Percentiles rank a stretch among this genome's conserved stretches.
Evolutionary conservation across 73 alveolate species (phyloP).

Genomic region (Paramecium primaurelia): DNA sequence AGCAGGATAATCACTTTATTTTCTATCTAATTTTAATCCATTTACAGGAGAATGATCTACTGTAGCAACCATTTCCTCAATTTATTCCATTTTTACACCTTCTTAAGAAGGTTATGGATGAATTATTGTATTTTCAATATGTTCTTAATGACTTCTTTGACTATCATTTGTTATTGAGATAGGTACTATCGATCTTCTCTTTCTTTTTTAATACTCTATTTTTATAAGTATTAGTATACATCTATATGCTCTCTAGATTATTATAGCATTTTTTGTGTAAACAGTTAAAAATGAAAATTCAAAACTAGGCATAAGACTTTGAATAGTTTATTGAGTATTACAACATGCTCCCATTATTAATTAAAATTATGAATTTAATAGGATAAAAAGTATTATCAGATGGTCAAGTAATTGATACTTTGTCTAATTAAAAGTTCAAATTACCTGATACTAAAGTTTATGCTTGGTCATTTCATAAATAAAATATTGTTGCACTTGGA

Average conservation of each 20-base stretch:
- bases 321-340: not conserved
- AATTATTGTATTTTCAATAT: not conserved
- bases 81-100: not conserved
- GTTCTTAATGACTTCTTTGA: conserved; percentile 25
- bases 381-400: not conserved
- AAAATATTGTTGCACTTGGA: not conserved
- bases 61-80: not conserved
- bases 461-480: conserved; percentile 23
- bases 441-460: not conserved
- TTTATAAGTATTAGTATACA: not conserved
- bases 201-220: not conserved
- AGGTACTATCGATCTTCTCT: not conserved
- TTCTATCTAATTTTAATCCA: not conserved
- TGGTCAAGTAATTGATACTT: not conserved
- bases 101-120: not conserved
- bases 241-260: not conserved
- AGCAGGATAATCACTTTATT: not conserved
- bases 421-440: not conserved
- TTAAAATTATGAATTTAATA: not conserved
- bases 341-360: conserved; percentile 18
- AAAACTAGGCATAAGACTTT: not conserved
- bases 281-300: not conserved
- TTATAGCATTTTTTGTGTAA: not conserved
- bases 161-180: conserved; percentile 13
- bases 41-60: not conserved